Evolutionary conservation across 495 filamentous ascomycete genomes (phyloP), one percentile per base, ranked within the genome.

Genomic region (Lepraria neglecta): DNA sequence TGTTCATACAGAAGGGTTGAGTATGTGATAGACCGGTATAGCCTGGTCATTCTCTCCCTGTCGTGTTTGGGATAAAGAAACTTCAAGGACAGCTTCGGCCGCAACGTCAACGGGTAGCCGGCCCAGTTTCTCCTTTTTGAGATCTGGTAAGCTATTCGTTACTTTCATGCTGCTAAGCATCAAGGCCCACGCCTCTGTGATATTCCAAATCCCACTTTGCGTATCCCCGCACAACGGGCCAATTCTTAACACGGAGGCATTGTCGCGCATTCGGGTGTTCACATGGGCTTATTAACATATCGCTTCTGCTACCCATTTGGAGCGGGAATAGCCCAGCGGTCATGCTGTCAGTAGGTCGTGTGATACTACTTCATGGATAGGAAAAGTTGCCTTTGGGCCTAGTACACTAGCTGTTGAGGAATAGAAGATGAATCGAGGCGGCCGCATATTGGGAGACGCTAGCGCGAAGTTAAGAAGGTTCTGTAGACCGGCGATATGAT

Each of bases 271-370:
- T 63, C 68, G 0, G 2, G 58, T 51, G 14, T 15, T 48, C 2
- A 47, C 11, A 43, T 61, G 61, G 1, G 72, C 74, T 14, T 66
- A 63, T 15, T 54, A 40, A 60, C 76, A 81, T 11, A 83, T 76
- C 14, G 80, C 68, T 69, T 88, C 85, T 0, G 81, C 79, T 7
- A 86, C 81, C 71, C 84, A 85, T 70, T 88, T 88, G 4, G 78
- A 82, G 35, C 78, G 79, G 0, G 79, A 79, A 61, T 88, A 88
- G 7, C 85, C 85, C 35, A 85, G 75, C 0, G 71, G 67, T 9
- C 80, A 78, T 0, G 84, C 79, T 44, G 79, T 71, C 6, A 58
- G 53, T 6, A 85, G 79, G 12, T 79, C 70, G 3, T 64, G 45
- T 0, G 80, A 77, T 21, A 82, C 70, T 4, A 62, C 60, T 67